These are phyloP conservation scores for Neonectria punicea DNA, from an alignment of 2,329 filamentous ascomycete species.

Conservation along the genomic window DNA sequence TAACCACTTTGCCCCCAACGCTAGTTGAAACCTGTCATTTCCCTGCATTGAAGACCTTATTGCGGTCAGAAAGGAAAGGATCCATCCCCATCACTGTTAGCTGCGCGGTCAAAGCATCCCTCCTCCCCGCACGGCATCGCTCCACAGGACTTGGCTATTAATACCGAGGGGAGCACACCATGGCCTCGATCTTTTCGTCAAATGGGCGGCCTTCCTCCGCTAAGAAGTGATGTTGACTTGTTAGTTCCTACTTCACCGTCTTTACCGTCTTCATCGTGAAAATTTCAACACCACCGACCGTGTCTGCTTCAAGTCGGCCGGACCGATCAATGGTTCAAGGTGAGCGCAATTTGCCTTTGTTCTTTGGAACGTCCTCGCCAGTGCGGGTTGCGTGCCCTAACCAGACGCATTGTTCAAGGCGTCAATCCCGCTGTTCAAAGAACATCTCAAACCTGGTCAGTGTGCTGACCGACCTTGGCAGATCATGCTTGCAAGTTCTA, in stretches of 20 bases:
- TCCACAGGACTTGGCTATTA: constrained; percentile 33
- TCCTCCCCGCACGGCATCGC: constrained; percentile 37
- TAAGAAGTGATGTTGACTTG: constrained; percentile 16
- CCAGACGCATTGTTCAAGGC: background rate
- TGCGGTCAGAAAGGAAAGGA: constrained; percentile 33
- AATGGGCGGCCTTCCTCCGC: constrained; percentile 13
- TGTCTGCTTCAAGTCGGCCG: constrained; percentile 20
- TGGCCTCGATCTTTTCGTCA: constrained; percentile 12
- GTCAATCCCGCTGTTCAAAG: background rate
- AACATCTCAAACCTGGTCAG: background rate
- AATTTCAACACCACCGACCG: background rate
- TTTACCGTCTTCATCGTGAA: background rate
- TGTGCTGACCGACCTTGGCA: constrained; percentile 21
- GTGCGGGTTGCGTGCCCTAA: constrained; percentile 15
- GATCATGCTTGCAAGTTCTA: constrained; percentile 36
- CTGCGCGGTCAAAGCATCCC: constrained; percentile 41
- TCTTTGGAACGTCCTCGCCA: background rate
- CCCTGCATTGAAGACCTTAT: constrained; percentile 37
- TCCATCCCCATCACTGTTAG: constrained; percentile 41
- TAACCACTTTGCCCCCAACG: constrained; percentile 24
- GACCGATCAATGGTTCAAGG: constrained; percentile 18
- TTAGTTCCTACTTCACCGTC: constrained; percentile 17
- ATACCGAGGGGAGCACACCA: constrained; percentile 35
- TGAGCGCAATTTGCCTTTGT: constrained; percentile 12
- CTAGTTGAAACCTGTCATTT: constrained; percentile 27